These are phyloP conservation scores for Telfairia occidentalis DNA, from an alignment of 331 rosid genomes.

Conservation along the genomic window DNA sequence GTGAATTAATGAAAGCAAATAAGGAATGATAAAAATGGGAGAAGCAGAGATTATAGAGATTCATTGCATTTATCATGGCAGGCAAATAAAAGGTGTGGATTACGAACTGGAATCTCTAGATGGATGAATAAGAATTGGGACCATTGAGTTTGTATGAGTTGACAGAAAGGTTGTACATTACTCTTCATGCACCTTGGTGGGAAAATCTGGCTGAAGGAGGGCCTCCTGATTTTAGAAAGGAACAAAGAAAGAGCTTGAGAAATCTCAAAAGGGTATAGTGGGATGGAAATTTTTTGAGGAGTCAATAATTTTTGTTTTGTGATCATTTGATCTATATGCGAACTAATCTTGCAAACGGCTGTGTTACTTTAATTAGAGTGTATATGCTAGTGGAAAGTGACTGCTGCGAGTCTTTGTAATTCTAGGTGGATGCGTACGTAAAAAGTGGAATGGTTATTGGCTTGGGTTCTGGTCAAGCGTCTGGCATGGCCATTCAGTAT, in stretches of 20 bases:
- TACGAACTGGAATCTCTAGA: not conserved
- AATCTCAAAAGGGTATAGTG: not conserved
- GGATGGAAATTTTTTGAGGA: not conserved
- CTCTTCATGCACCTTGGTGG: not conserved
- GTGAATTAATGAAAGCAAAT: not conserved
- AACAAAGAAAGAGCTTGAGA: not conserved
- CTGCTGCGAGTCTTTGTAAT: constrained; percentile 14
- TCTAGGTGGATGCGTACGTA: constrained; percentile 70
- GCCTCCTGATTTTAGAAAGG: not conserved
- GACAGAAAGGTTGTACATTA: not conserved
- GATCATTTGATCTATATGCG: not conserved
- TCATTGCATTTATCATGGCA: not conserved
- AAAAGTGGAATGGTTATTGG: constrained; percentile 79
- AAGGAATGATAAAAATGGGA: not conserved
- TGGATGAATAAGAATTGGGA: not conserved
- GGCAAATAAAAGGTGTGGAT: not conserved
- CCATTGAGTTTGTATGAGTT: not conserved
- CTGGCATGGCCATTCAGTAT: constrained; percentile 76
- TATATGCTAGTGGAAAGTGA: not conserved
- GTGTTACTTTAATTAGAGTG: not conserved
- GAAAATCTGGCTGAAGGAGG: not conserved
- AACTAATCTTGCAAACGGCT: not conserved
- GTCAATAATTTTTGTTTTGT: not conserved
- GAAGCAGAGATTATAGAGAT: not conserved
- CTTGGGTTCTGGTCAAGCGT: constrained; percentile 75